Base-by-base conservation (phyloP, 2,329 filamentous ascomycete species). In the Penicillium sp. region DNA sequence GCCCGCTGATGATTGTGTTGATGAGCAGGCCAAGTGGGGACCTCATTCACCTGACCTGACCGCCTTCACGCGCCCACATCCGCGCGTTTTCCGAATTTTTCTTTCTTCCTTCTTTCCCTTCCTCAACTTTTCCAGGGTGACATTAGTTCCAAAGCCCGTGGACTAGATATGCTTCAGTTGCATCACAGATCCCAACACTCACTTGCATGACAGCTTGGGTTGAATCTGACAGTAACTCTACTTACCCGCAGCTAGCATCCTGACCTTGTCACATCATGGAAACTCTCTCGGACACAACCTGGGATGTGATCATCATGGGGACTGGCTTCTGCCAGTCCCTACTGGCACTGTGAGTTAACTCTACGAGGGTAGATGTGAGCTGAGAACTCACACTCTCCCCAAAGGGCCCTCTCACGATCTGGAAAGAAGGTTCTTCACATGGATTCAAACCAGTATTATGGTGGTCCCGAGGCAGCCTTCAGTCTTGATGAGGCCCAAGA, bases 341-440 rank as follows among this genome's bases (percentile, higher is more conserved):
- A 64, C 82, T 93, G 71, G 89, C 88, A 72, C 79, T 92, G 89
- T 92, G 71, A 77, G 81, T 65, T 36, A 40, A 13, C 44, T 13
- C 9, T 32, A 31, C 8, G 14, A 46, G 48, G 54, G 22, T 70
- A 39, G 48, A 31, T 39, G 46, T 21, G 48, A 39, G 49, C 31
- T 53, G 38, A 77, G 77, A 84, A 91, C 86, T 74, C 76, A 56
- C 58, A 75, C 70, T 67, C 70, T 67, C 73, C 24, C 70, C 67
- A 59, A 62, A 97, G 93, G 82, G 89, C 93, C 67, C 83, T 97
- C 66, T 97, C 93, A 63, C 88, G 92, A 69, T 96, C 92, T 58
- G 88, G 87, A 70, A 96, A 96, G 80, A 94, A 90, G 67, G 84
- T 97, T 62, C 83, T 97, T 56, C 93, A 97, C 72, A 79, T 97